phyloP scores from a whole-genome alignment of 2,329 filamentous ascomycete genomes.

The Huntiella abstrusa region DNA sequence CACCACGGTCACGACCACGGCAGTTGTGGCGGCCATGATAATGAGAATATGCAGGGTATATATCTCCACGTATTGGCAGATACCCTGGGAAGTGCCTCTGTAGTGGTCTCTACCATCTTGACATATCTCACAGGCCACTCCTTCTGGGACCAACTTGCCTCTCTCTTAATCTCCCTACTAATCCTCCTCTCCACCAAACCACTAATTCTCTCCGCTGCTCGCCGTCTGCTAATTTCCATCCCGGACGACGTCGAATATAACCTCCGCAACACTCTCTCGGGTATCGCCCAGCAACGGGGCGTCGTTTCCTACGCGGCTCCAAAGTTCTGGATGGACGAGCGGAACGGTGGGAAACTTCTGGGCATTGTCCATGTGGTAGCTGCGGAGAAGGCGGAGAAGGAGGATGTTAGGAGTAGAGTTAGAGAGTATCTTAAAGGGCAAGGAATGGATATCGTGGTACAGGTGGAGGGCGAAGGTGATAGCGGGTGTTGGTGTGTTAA shows the following conservation, averaged over 20 bases:
- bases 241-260: slow-evolving; percentile 75
- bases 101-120: slow-evolving; percentile 77
- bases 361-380: slow-evolving; percentile 80
- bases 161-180: slow-evolving; percentile 77
- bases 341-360: slow-evolving; percentile 37
- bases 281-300: slow-evolving; percentile 62
- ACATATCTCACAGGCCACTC: slow-evolving; percentile 81
- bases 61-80: slow-evolving; percentile 91
- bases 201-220: slow-evolving; percentile 68
- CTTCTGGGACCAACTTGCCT: slow-evolving; percentile 87
- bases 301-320: slow-evolving; percentile 74
- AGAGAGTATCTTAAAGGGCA: slow-evolving; percentile 49
- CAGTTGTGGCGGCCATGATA: slow-evolving; percentile 39
- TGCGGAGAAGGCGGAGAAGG: slow-evolving; percentile 49
- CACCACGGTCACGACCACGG: slow-evolving; percentile 33
- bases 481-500: slow-evolving; percentile 38
- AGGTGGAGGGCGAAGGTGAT: slow-evolving; percentile 75
- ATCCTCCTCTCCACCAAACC: slow-evolving; percentile 88
- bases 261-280: slow-evolving; percentile 68
- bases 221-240: slow-evolving; percentile 64
- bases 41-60: slow-evolving; percentile 96
- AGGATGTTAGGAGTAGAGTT: slow-evolving; percentile 70
- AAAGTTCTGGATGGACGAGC: slow-evolving; percentile 81
- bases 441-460: slow-evolving; percentile 65
- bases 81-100: slow-evolving; percentile 81